A percentile compares a stretch with the other conserved stretches of the same genome.
Conservation (phyloP, 768 basidiomycete genomes). For the Russula dissimulans region DNA sequence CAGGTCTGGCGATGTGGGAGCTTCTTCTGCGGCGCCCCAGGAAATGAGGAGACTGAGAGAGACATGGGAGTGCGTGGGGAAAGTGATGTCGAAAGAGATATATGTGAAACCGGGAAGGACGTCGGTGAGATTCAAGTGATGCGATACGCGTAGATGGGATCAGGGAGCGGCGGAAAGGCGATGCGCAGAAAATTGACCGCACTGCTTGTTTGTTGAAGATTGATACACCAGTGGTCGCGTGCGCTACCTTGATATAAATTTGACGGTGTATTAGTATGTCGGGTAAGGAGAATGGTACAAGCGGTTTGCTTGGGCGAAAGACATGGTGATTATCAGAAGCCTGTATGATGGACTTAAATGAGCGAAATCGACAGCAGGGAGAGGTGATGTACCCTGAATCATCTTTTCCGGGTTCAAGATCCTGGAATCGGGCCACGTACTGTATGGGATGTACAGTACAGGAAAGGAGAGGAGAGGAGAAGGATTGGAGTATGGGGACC, state of each 20-base stretch:
- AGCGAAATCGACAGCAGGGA: no score
- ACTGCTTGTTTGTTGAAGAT: not conserved
- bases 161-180: not conserved
- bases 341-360: no score
- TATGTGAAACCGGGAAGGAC: not conserved
- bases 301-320: no score
- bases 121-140: not conserved
- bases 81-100: not conserved
- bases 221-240: not conserved
- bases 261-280: not conserved
- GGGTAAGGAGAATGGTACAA: no score
- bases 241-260: not conserved
- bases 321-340: no score
- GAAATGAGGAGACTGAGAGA: constrained; percentile 20
- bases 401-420: no score
- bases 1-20: not conserved
- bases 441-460: no score
- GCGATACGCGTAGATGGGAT: not conserved
- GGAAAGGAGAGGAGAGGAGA: no score
- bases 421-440: no score
- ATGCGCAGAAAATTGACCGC: not conserved
- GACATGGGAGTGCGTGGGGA: constrained; percentile 1
- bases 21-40: constrained; percentile 1
- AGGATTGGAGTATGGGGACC: no score
- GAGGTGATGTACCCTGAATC: no score